Evolutionary conservation across 2,329 filamentous ascomycete species (phyloP).

Genomic region (Colletotrichum somersetense): DNA sequence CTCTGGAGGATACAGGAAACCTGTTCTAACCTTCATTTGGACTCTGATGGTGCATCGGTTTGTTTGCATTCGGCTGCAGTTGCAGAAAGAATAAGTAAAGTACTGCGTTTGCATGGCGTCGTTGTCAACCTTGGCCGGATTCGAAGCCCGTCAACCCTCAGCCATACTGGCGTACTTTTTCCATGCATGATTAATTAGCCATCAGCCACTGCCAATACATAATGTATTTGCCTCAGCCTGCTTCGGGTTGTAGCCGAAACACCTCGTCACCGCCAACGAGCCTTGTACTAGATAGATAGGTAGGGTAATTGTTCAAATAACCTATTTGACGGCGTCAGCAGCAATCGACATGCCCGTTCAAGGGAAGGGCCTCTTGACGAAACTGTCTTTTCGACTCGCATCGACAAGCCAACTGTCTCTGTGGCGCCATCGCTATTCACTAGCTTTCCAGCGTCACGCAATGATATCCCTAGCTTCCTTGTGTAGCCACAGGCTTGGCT

Average conservation of each 20-base stretch:
- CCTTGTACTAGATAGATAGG: not conserved
- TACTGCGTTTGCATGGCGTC: not conserved
- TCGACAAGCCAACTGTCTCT: not conserved
- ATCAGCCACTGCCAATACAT: not conserved
- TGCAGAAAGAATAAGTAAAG: not conserved
- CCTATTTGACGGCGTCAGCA: not conserved
- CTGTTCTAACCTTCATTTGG: not conserved
- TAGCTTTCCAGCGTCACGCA: conserved; percentile 3
- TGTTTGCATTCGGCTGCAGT: not conserved
- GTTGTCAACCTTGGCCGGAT: conserved; percentile 2
- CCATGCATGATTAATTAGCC: not conserved
- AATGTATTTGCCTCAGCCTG: not conserved
- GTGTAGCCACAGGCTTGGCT: not conserved
- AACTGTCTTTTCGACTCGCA: conserved; percentile 6
- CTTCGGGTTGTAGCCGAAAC: not conserved
- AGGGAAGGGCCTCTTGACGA: not conserved
- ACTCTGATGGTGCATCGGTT: not conserved
- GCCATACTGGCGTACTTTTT: conserved; percentile 22
- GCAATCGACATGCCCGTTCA: not conserved
- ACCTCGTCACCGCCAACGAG: not conserved
- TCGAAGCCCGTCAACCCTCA: conserved; percentile 13
- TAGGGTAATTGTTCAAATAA: not conserved
- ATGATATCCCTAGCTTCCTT: conserved; percentile 16
- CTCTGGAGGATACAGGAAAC: not conserved
- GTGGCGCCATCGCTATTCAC: not conserved